phyloP scores from a whole-genome alignment of 1,284 basidiomycete genomes.

The Sporisorium sorghi region DNA sequence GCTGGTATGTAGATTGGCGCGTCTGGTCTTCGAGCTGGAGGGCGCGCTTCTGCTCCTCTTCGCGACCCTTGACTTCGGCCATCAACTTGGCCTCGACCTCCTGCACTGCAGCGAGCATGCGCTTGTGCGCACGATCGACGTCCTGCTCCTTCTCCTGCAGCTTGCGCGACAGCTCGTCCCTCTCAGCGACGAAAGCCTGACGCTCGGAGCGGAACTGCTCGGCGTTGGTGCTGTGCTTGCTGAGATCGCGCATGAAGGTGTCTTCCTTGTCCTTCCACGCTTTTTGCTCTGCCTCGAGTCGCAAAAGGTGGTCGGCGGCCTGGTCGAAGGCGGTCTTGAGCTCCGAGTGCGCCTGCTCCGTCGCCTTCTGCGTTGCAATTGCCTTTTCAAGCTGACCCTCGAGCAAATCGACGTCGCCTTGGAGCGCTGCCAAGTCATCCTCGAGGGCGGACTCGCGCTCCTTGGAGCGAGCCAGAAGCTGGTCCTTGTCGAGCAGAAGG shows the following conservation, averaged over 20 bases:
- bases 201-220: constrained; percentile 47
- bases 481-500: constrained; percentile 84
- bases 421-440: constrained; percentile 83
- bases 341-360: constrained; percentile 76
- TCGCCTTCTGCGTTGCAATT: constrained; percentile 70
- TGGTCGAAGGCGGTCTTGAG: constrained; percentile 81
- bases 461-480: constrained; percentile 85
- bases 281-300: constrained; percentile 81
- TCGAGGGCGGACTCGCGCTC: constrained; percentile 84
- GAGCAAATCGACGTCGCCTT: constrained; percentile 84
- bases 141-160: constrained; percentile 84
- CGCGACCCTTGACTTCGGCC: constrained; percentile 75
- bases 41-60: constrained; percentile 51
- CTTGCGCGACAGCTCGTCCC: constrained; percentile 80
- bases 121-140: constrained; percentile 79
- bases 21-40: constrained; percentile 54
- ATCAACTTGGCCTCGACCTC: constrained; percentile 82
- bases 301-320: constrained; percentile 83
- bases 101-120: constrained; percentile 77
- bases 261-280: constrained; percentile 77
- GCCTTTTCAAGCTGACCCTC: constrained; percentile 88
- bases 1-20: constrained; percentile 78
- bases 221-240: constrained; percentile 47
- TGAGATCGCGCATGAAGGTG: constrained; percentile 55
- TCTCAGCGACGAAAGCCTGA: constrained; percentile 66